Evolutionary conservation across 1,284 basidiomycete species (phyloP).

Genomic region (Moniliophthora roreri): DNA sequence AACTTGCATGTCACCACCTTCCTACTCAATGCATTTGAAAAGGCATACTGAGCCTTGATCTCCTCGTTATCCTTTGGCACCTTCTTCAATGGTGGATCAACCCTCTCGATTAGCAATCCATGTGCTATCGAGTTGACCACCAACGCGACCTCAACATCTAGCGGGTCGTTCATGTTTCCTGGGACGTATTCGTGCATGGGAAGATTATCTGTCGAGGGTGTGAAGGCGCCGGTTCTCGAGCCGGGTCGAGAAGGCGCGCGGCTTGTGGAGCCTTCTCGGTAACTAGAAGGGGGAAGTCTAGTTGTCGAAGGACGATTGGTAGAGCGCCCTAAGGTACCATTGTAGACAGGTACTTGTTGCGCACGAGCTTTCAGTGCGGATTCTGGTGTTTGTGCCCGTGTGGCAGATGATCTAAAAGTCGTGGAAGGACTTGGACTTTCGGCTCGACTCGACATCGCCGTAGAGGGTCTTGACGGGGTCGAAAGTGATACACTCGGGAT

Average conservation of each 20-base stretch:
- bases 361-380: constrained; percentile 53
- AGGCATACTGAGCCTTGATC: constrained; percentile 58
- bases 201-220: constrained; percentile 52
- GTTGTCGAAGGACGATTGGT: constrained; percentile 38
- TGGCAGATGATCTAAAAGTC: constrained; percentile 45
- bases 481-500: constrained; percentile 71
- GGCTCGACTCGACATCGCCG: constrained; percentile 62
- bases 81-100: constrained; percentile 65
- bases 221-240: constrained; percentile 62
- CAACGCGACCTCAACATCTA: constrained; percentile 77
- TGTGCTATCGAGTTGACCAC: constrained; percentile 78
- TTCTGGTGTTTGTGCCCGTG: constrained; percentile 70
- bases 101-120: constrained; percentile 72
- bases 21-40: constrained; percentile 67
- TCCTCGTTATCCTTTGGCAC: constrained; percentile 1
- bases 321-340: constrained; percentile 34
- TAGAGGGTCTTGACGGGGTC: constrained; percentile 66
- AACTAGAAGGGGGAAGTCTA: constrained; percentile 74
- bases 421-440: constrained; percentile 58
- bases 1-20: constrained; percentile 80
- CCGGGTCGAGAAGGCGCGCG: constrained; percentile 64
- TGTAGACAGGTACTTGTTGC: constrained; percentile 54
- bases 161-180: constrained; percentile 70
- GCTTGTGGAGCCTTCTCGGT: constrained; percentile 54
- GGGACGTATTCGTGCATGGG: constrained; percentile 68